Base-by-base conservation (phyloP, 2,329 filamentous ascomycete genomes). In the Paraphaeosphaeria minitans region DNA sequence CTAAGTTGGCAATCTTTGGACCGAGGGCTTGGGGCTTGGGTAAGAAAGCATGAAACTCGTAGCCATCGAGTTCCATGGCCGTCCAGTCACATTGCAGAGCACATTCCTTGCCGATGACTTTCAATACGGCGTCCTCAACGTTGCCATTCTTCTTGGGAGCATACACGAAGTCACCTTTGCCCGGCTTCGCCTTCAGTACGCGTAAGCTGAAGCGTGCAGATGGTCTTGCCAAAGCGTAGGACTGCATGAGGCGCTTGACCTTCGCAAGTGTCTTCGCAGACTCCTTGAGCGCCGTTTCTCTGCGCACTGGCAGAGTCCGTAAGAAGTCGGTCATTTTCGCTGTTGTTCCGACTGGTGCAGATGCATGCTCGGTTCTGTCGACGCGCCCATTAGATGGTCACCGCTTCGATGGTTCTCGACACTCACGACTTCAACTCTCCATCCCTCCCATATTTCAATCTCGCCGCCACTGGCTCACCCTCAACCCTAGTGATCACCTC, bases 341-440 rank as follows among this genome's bases (percentile, higher is more conserved):
- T 1, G 87, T 89, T 0, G 90, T 93, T 24, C 91, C 91, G n/a
- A 87, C 77, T 0, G 87, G 84, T 50, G 86, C 83, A 5, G 86
- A 84, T 19, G 79, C 67, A 42, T 62, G 65, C 57, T 70, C 66
- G 4, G 66, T 67, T 5, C 73, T 76, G n/a, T 10, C 22, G 16
- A 22, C 3, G 13, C 31, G 70, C 48, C 70, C 58, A n/a, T 13
- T 13, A 2, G 9, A 22, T 8, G 8, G 24, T 7, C 5, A 14
- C 6, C 9, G 13, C 2, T 33, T 0, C n/a, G 0, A 19, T n/a
- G 29, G 29, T 9, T 51, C 22, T 29, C 13, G 10, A 22, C 0
- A 66, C 71, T 60, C 53, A 74, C 83, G 75, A 80, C 42, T 72
- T 61, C 43, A 85, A 68, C 48, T 80, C 78, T 3, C 86, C 86